Conservation (phyloP, 1,284 basidiomycete species). For the Microbotryum intermedium region DNA sequence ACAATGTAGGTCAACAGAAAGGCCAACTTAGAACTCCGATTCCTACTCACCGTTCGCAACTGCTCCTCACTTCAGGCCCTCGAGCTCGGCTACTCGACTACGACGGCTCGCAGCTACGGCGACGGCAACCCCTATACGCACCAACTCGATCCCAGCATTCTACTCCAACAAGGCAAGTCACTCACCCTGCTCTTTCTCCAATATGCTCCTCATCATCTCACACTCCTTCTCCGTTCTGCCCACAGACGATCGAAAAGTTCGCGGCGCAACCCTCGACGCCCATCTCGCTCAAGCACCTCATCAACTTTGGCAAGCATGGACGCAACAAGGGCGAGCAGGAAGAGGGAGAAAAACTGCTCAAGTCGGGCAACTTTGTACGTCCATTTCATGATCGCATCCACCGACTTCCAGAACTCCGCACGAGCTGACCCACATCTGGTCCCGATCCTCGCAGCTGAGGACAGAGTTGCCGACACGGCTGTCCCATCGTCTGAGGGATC, state of each 20-base stretch:
- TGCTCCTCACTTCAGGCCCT: not conserved
- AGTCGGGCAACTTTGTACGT: conserved; percentile 33
- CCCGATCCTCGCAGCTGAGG: conserved; percentile 48
- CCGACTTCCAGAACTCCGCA: not conserved
- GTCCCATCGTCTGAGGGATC: conserved; percentile 74
- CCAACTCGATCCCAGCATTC: conserved; percentile 14
- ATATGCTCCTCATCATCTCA: not conserved
- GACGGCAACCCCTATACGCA: not conserved
- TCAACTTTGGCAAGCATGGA: conserved; percentile 29
- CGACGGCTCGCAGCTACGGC: conserved; percentile 1
- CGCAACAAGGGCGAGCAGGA: conserved; percentile 26
- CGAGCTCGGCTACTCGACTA: not conserved
- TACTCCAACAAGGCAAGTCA: conserved; percentile 22
- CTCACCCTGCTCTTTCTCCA: not conserved
- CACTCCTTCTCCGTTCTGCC: conserved; percentile 3
- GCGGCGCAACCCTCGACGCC: conserved; percentile 16
- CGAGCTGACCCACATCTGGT: not conserved
- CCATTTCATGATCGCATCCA: not conserved
- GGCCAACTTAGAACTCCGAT: too few relatives aligned
- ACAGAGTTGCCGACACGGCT: conserved; percentile 80
- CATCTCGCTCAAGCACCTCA: conserved; percentile 33
- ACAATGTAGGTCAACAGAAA: too few relatives aligned
- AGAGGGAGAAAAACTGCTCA: conserved; percentile 30
- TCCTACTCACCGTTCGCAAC: not conserved
- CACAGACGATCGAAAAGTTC: conserved; percentile 4